A percentile compares a stretch with the other conserved stretches of the same genome.
Evolutionary conservation across 139 green algal species (phyloP).

Genomic region (Nannochloris sp.): DNA sequence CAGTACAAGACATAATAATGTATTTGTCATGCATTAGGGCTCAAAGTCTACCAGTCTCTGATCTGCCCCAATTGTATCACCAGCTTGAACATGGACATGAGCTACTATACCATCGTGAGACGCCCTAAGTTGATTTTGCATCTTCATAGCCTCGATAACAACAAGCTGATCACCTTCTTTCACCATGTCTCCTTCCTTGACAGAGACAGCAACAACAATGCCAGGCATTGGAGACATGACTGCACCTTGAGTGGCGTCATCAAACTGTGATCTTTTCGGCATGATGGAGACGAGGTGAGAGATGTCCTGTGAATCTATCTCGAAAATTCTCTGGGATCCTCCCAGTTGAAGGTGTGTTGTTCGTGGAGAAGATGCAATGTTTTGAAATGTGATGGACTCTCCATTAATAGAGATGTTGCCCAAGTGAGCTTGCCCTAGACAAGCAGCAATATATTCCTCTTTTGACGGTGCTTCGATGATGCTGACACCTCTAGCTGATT

Average conservation of each 20-base stretch:
- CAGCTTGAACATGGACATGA: conserved; percentile 20
- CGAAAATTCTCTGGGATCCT: conserved; percentile 17
- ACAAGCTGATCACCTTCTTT: conserved; percentile 38
- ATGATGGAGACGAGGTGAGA: conserved; percentile 9
- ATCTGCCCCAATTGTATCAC: conserved; percentile 27
- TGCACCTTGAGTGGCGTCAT: conserved; percentile 6
- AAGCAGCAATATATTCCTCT: neutral
- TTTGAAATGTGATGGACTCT: neutral
- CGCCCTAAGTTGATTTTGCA: conserved; percentile 39
- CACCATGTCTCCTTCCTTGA: conserved; percentile 22
- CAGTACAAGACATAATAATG: too few relatives aligned
- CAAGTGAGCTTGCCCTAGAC: neutral
- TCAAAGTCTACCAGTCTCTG: conserved; percentile 41
- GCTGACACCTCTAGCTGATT: neutral
- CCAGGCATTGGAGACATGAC: conserved; percentile 40
- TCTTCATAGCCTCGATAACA: conserved; percentile 57
- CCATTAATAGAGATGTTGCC: neutral
- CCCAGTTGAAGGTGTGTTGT: conserved; percentile 14
- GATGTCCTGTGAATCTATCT: conserved; percentile 4
- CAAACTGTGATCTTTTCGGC: neutral
- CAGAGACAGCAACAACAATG: conserved; percentile 18
- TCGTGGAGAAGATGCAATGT: conserved; percentile 2
- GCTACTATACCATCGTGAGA: conserved; percentile 20
- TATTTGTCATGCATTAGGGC: too few relatives aligned
- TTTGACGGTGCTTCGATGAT: neutral